phyloP scores from a whole-genome alignment of 257 asterid species.

The Solanum habrochaites region DNA sequence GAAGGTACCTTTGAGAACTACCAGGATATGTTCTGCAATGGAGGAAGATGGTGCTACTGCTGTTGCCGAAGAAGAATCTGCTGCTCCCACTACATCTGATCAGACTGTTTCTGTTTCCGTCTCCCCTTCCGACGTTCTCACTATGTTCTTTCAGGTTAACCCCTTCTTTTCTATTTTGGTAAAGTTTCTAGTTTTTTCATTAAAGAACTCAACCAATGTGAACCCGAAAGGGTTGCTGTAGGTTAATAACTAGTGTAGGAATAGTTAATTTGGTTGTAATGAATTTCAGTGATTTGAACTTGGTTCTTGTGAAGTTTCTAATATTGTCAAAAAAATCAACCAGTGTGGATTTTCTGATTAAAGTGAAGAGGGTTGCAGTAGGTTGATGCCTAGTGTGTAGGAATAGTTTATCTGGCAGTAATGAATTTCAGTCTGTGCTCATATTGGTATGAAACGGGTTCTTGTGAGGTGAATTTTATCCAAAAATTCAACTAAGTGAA shows the following conservation, averaged over 20 bases:
- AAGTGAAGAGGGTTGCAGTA: not conserved
- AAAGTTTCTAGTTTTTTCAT: not conserved
- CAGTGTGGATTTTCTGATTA: not conserved
- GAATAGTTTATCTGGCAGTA: not conserved
- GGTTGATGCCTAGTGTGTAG: not conserved
- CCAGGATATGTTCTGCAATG: slow-evolving; percentile 23
- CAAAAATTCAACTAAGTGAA: not conserved
- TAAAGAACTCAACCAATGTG: not conserved
- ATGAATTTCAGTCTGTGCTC: not conserved
- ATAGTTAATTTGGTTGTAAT: not conserved
- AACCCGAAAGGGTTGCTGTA: not conserved
- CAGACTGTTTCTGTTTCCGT: slow-evolving; percentile 73
- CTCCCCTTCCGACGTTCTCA: slow-evolving; percentile 80
- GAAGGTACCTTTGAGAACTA: slow-evolving; percentile 8
- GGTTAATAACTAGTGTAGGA: not conserved
- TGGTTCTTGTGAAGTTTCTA: not conserved
- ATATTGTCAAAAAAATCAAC: not conserved
- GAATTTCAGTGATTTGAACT: not conserved
- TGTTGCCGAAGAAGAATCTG: slow-evolving; percentile 12
- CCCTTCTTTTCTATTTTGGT: not conserved
- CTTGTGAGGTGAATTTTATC: not conserved
- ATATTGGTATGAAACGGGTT: not conserved
- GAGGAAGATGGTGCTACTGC: slow-evolving; percentile 27
- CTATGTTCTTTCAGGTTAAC: slow-evolving; percentile 67
- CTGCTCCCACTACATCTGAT: slow-evolving; percentile 22